Percentiles rank a stretch among this genome's conserved stretches.
These are phyloP conservation scores for Rutidosis leptorrhynchoides DNA, from an alignment of 129 eudicot species.

Conservation along the genomic window DNA sequence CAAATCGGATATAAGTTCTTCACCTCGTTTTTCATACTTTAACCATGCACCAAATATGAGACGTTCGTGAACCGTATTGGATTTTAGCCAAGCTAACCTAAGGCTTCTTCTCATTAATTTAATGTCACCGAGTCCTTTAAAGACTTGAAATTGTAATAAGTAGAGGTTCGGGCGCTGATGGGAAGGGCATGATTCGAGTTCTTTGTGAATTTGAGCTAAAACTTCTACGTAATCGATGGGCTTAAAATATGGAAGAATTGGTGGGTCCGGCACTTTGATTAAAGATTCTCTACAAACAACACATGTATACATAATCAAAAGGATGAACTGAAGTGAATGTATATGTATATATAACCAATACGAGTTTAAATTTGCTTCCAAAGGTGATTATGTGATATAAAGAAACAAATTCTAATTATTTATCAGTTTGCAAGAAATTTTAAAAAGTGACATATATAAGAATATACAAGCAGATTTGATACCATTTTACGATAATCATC, in stretches of 20 bases:
- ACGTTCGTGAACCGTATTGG: conserved; percentile 65
- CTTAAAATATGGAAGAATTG: conserved; percentile 76
- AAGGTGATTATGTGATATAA: background rate
- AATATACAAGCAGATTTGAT: too few relatives aligned
- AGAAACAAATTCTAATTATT: background rate
- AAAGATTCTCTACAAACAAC: conserved; percentile 80
- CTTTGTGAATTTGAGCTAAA: conserved; percentile 93
- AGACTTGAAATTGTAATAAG: conserved; percentile 87
- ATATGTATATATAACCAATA: background rate
- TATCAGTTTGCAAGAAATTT: background rate
- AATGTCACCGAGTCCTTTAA: conserved; percentile 90
- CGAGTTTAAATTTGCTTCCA: background rate
- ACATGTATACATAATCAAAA: conserved; percentile 11
- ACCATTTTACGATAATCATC: background rate
- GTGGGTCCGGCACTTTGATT: conserved; percentile 90
- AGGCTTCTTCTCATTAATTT: conserved; percentile 93
- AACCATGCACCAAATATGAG: conserved; percentile 91
- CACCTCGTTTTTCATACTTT: conserved; percentile 91
- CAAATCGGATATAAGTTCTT: conserved; percentile 79
- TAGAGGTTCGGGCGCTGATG: conserved; percentile 65
- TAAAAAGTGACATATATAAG: too few relatives aligned
- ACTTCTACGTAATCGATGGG: conserved; percentile 94
- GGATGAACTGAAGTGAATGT: background rate
- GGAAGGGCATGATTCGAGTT: conserved; percentile 79
- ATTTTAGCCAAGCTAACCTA: conserved; percentile 77